Percentiles rank a stretch among this genome's conserved stretches.
Evolutionary conservation across 148 eudicot species (phyloP).

Genomic region (Agrostemma githago): DNA sequence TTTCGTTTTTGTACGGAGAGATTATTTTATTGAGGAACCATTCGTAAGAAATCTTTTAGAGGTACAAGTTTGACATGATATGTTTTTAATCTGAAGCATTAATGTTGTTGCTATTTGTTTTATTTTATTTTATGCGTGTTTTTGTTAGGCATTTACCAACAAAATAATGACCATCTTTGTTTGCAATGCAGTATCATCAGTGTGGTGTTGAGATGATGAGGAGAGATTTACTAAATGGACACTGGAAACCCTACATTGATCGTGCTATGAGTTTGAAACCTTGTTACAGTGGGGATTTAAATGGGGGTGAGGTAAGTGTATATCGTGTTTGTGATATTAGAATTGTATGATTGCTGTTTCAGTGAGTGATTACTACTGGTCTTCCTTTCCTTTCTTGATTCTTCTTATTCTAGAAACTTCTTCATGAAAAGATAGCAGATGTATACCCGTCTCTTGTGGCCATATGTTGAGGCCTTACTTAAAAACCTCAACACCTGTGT

Average conservation of each 20-base stretch:
- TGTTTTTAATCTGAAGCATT: neutral
- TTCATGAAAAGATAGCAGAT: neutral
- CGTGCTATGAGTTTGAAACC: slow-evolving; percentile 92
- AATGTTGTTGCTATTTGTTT: neutral
- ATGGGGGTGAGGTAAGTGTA: slow-evolving; percentile 87
- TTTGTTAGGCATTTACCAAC: neutral
- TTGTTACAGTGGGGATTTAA: slow-evolving; percentile 79
- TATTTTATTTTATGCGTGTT: neutral
- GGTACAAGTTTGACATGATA: slow-evolving; percentile 36
- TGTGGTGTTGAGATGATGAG: slow-evolving; percentile 98
- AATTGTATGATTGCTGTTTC: slow-evolving; percentile 1
- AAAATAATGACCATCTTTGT: neutral
- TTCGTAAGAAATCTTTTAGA: slow-evolving; percentile 93
- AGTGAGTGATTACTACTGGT: neutral
- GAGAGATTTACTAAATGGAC: slow-evolving; percentile 94
- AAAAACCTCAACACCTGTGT: neutral
- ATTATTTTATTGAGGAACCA: slow-evolving; percentile 97
- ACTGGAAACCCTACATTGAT: slow-evolving; percentile 94
- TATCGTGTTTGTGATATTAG: neutral
- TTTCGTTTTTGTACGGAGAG: slow-evolving; percentile 95
- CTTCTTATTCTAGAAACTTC: neutral
- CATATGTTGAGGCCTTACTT: neutral
- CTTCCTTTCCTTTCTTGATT: neutral
- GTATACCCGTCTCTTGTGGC: neutral
- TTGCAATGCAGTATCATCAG: slow-evolving; percentile 57